Percentiles rank a stretch among this genome's conserved stretches.
Evolutionary conservation across 176 grass and related monocot species (phyloP).

Genomic region (Olyra latifolia): DNA sequence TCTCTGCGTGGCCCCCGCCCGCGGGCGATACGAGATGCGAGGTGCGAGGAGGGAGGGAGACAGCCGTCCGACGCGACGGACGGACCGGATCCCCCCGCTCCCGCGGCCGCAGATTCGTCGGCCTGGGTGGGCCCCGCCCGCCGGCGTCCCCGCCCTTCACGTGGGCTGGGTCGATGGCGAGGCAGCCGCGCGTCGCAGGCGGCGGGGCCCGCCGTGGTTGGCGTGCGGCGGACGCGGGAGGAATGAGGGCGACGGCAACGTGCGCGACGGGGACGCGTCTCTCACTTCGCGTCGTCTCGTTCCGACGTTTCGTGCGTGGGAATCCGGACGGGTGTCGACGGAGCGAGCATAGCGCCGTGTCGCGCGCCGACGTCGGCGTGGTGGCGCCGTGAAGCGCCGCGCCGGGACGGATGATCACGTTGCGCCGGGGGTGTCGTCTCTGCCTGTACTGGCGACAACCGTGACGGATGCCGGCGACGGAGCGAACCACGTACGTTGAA

Average conservation of each 20-base stretch:
- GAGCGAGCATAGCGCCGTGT: not conserved
- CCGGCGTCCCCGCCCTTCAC: not conserved
- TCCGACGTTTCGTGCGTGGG: not conserved
- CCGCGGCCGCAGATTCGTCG: conserved; percentile 10
- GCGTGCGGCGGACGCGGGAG: conserved; percentile 22
- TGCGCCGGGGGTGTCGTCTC: too few species aligned
- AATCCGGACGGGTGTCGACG: not conserved
- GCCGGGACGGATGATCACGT: too few species aligned
- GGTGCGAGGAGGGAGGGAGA: too few species aligned
- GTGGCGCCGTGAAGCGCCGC: not conserved
- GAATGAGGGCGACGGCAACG: not conserved
- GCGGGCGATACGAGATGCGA: too few species aligned
- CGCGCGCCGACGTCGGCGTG: not conserved
- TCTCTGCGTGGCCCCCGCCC: not conserved
- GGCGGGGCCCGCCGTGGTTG: not conserved
- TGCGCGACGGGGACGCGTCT: not conserved
- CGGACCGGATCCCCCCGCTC: conserved; percentile 37
- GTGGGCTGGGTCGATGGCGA: not conserved
- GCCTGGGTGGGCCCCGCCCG: not conserved
- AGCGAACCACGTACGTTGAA: not conserved
- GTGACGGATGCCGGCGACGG: not conserved
- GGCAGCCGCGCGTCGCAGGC: not conserved
- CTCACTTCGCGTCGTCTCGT: not conserved
- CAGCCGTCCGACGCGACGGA: not conserved
- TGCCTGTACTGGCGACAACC: too few species aligned